A percentile compares a stretch with the other conserved stretches of the same genome.
These are phyloP conservation scores for Terana coerulea DNA, from an alignment of 768 basidiomycete species.

Conservation along the genomic window DNA sequence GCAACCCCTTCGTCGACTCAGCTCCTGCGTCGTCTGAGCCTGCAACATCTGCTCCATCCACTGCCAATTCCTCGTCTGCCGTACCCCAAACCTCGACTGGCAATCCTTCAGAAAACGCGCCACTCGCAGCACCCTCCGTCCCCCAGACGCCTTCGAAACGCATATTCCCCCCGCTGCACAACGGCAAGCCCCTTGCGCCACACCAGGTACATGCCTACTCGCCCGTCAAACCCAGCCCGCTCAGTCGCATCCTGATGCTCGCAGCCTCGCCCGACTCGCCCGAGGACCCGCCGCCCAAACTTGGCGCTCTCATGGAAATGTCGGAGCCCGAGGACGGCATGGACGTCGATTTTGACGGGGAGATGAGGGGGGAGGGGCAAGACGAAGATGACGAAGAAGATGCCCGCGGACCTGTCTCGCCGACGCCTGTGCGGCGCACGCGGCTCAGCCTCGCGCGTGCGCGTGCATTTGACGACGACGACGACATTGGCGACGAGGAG, in stretches of 20 bases:
- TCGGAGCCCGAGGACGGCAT: conserved; percentile 12
- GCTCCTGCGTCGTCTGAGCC: no score
- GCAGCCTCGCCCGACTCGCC: conserved; percentile 42
- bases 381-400: conserved; percentile 14
- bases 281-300: conserved; percentile 11
- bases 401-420: conserved; percentile 11
- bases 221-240: conserved; percentile 73
- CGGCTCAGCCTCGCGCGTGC: conserved; percentile 35
- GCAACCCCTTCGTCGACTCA: neutral
- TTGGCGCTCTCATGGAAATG: conserved; percentile 20
- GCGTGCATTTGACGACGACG: conserved; percentile 31
- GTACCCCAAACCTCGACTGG: neutral
- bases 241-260: conserved; percentile 76
- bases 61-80: neutral
- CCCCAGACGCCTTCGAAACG: conserved; percentile 5
- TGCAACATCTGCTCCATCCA: neutral
- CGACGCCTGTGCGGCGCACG: conserved; percentile 9
- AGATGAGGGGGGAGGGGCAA: no score
- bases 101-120: neutral
- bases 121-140: conserved; percentile 12
- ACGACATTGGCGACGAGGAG: conserved; percentile 25
- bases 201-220: conserved; percentile 82
- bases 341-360: neutral
- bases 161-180: conserved; percentile 32
- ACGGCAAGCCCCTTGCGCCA: conserved; percentile 52